These are phyloP conservation scores for Haplosporangium sp. DNA, from an alignment of 371 early-diverging fungal species.

Conservation along the genomic window DNA sequence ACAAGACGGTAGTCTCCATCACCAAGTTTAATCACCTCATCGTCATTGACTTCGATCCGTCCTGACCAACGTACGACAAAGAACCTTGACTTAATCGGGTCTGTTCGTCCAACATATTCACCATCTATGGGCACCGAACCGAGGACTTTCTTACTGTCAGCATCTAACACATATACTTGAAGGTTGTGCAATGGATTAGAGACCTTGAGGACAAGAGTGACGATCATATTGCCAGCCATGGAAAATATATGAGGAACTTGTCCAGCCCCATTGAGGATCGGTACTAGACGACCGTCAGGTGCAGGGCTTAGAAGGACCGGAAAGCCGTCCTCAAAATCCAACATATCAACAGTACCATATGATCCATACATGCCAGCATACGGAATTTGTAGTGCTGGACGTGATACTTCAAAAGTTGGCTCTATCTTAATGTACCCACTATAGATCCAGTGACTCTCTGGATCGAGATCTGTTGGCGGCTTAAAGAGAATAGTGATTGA, in stretches of 20 bases:
- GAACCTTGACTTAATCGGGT: slow-evolving; percentile 29
- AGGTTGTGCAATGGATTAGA: slow-evolving; percentile 43
- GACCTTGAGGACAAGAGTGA: slow-evolving; percentile 36
- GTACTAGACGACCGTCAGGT: slow-evolving; percentile 17
- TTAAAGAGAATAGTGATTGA: slow-evolving; percentile 17
- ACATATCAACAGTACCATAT: slow-evolving; percentile 38
- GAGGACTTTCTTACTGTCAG: slow-evolving; percentile 3
- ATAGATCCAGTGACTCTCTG: slow-evolving; percentile 39
- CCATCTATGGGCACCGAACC: slow-evolving; percentile 37
- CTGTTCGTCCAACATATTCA: slow-evolving; percentile 41
- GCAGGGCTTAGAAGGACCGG: slow-evolving; percentile 31
- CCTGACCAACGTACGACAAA: slow-evolving; percentile 34
- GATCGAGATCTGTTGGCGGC: slow-evolving; percentile 14
- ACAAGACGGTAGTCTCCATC: slow-evolving; percentile 36
- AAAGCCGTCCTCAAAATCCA: slow-evolving; percentile 32
- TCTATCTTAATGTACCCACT: slow-evolving; percentile 41
- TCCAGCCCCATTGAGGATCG: slow-evolving; percentile 2
- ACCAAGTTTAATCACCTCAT: slow-evolving; percentile 1
- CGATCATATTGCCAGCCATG: slow-evolving; percentile 23
- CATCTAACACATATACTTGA: slow-evolving; percentile 26
- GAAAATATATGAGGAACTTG: slow-evolving; percentile 12
- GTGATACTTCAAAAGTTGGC: slow-evolving; percentile 15
- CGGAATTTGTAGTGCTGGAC: slow-evolving; percentile 33
- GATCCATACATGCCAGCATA: slow-evolving; percentile 50
- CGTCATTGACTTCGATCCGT: slow-evolving; percentile 2